Conservation (phyloP, 2,329 filamentous ascomycete genomes). For the Xenosphaeropsis pyriputrescens region DNA sequence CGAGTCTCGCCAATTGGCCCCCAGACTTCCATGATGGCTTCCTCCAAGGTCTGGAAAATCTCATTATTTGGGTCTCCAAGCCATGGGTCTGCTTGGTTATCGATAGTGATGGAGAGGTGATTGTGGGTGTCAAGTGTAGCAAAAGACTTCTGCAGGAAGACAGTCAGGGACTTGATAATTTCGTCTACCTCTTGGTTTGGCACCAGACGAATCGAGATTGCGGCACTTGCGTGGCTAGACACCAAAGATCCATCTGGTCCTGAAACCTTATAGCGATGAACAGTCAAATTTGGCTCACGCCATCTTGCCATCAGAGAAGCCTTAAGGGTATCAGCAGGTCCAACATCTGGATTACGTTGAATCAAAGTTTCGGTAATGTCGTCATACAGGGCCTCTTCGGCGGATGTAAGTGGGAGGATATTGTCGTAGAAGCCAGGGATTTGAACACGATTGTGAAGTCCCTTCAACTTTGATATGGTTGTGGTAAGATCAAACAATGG, state of each 20-base stretch:
- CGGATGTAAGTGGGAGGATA: constrained; percentile 58
- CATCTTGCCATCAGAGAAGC: constrained; percentile 81
- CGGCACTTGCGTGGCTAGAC: constrained; percentile 74
- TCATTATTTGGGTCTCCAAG: constrained; percentile 81
- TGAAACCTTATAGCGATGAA: constrained; percentile 85
- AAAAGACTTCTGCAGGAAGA: constrained; percentile 60
- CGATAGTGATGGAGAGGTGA: constrained; percentile 64
- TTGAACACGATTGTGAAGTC: constrained; percentile 63
- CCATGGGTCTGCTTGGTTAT: constrained; percentile 93
- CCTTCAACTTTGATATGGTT: constrained; percentile 70
- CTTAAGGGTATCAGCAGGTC: constrained; percentile 55
- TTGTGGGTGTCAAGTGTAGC: constrained; percentile 66
- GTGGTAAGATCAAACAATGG: constrained; percentile 82
- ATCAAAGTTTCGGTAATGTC: constrained; percentile 71
- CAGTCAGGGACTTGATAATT: constrained; percentile 53
- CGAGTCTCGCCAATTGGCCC: constrained; percentile 30
- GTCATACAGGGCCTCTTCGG: constrained; percentile 69
- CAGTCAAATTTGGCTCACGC: constrained; percentile 88
- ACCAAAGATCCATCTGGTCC: constrained; percentile 88
- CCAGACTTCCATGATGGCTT: constrained; percentile 78
- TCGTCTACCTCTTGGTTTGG: constrained; percentile 78
- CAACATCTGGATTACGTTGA: constrained; percentile 47
- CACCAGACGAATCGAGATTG: constrained; percentile 81
- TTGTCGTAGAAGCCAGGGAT: constrained; percentile 83
- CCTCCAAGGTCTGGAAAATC: constrained; percentile 79